Conservation (phyloP, 208 protist species). For the Crithidia mellificae region DNA sequence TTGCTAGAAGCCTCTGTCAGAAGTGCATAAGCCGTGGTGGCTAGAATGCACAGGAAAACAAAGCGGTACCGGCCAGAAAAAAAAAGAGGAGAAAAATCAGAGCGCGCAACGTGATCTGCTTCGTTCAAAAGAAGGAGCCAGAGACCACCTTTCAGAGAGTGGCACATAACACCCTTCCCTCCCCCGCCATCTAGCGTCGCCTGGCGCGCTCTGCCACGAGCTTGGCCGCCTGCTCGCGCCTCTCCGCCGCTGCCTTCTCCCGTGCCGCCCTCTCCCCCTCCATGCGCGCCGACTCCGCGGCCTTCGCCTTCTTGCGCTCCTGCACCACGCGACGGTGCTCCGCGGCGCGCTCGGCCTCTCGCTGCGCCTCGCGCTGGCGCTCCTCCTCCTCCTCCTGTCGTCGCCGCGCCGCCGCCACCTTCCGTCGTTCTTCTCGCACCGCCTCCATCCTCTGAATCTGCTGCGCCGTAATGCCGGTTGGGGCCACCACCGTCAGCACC, state of each 20-base stretch:
- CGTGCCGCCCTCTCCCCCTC: conserved; percentile 32
- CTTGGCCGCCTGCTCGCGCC: conserved; percentile 42
- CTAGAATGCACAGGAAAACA: too few relatives aligned
- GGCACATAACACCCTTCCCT: too few relatives aligned
- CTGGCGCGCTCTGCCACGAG: conserved; percentile 42
- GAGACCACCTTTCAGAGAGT: too few relatives aligned
- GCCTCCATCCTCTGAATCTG: conserved; percentile 51
- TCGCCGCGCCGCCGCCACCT: conserved; percentile 43
- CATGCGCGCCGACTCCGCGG: conserved; percentile 36
- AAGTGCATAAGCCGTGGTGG: too few relatives aligned
- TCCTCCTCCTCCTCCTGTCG: conserved; percentile 56
- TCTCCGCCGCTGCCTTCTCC: conserved; percentile 37
- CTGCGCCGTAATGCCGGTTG: conserved; percentile 46
- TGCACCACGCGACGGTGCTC: conserved; percentile 53
- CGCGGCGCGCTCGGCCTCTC: conserved; percentile 58
- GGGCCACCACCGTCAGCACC: conserved; percentile 33
- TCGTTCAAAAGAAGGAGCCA: too few relatives aligned
- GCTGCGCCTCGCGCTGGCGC: conserved; percentile 46
- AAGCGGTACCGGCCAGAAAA: too few relatives aligned
- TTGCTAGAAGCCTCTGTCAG: too few relatives aligned
- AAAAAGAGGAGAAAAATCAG: background rate
- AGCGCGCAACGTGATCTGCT: background rate
- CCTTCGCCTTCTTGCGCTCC: conserved; percentile 53
- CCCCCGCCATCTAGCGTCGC: conserved; percentile 1
- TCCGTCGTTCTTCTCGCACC: conserved; percentile 53